These are phyloP conservation scores for Conticribra weissflogii DNA, from an alignment of 108 stramenopile genomes.

Conservation along the genomic window DNA sequence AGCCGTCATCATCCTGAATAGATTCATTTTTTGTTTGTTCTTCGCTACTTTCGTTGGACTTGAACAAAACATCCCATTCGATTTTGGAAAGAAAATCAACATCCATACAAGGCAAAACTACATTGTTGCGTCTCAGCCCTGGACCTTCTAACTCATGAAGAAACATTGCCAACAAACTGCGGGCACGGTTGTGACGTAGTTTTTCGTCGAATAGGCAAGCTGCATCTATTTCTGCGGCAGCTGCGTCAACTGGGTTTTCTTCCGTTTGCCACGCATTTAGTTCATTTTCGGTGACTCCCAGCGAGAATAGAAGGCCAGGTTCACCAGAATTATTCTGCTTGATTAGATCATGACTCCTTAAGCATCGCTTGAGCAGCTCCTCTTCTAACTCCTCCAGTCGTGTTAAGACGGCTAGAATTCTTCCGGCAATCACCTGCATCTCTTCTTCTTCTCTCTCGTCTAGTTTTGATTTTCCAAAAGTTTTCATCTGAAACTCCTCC, in stretches of 20 bases:
- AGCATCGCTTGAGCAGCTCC: conserved; percentile 32
- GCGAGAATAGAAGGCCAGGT: not conserved
- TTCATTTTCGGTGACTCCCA: conserved; percentile 38
- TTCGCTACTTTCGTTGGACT: not conserved
- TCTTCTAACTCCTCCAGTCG: conserved; percentile 43
- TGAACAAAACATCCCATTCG: conserved; percentile 27
- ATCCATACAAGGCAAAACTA: conserved; percentile 45
- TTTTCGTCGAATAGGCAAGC: conserved; percentile 39
- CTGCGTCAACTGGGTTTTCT: conserved; percentile 6
- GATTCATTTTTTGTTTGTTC: too few relatives aligned
- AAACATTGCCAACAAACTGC: conserved; percentile 37
- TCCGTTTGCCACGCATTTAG: conserved; percentile 22
- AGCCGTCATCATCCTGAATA: too few relatives aligned
- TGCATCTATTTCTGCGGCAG: conserved; percentile 30
- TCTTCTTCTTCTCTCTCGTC: conserved; percentile 25
- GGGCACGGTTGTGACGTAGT: conserved; percentile 40
- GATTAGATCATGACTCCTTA: too few relatives aligned
- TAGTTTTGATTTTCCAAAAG: too few relatives aligned
- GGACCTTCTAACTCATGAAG: conserved; percentile 48
- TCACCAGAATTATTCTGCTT: too few relatives aligned
- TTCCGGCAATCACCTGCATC: conserved; percentile 35
- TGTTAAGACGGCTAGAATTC: conserved; percentile 23
- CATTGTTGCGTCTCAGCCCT: conserved; percentile 39
- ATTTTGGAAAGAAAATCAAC: conserved; percentile 40
- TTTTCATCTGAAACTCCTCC: conserved; percentile 20